Conservation (phyloP, 2,329 filamentous ascomycete genomes). For the Thielaviopsis punctulata region DNA sequence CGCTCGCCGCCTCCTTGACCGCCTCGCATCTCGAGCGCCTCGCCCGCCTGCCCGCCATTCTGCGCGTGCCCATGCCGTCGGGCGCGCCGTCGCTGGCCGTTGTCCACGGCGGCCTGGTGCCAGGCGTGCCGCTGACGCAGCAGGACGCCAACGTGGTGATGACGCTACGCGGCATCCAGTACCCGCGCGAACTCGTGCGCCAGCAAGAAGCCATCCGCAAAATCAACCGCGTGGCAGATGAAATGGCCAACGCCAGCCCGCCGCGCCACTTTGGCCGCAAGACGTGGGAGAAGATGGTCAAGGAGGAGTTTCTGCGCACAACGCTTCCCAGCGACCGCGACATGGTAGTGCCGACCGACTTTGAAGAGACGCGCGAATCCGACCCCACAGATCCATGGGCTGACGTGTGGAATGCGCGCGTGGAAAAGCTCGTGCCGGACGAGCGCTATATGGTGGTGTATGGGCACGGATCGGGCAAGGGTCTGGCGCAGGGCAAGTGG, state of each 20-base stretch:
- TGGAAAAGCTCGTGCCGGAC: conserved; percentile 20
- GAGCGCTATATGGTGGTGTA: conserved; percentile 56
- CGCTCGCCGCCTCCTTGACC: conserved; percentile 35
- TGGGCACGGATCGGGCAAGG: conserved; percentile 65
- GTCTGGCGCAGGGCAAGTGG: conserved; percentile 44
- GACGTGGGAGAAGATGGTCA: conserved; percentile 11
- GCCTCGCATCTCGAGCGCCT: conserved; percentile 52
- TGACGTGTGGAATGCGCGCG: conserved; percentile 39
- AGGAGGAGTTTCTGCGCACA: conserved; percentile 6
- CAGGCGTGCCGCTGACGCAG: conserved; percentile 48
- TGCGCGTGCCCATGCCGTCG: conserved; percentile 33
- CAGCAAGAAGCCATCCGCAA: conserved; percentile 15
- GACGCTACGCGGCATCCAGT: conserved; percentile 74
- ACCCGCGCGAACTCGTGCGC: conserved; percentile 26
- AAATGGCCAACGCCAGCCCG: conserved; percentile 3
- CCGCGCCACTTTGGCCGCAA: conserved; percentile 6
- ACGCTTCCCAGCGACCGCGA: conserved; percentile 17
- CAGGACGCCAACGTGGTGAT: conserved; percentile 71
- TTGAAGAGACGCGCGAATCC: conserved; percentile 29
- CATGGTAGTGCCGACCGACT: conserved; percentile 23
- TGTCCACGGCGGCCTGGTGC: conserved; percentile 75
- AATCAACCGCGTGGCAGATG: conserved; percentile 13
- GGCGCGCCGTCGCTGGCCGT: conserved; percentile 35
- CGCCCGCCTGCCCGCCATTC: conserved; percentile 55
- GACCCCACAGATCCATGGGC: conserved; percentile 49